phyloP scores from a whole-genome alignment of 2,329 filamentous ascomycete genomes.

The Exophiala viscosa region DNA sequence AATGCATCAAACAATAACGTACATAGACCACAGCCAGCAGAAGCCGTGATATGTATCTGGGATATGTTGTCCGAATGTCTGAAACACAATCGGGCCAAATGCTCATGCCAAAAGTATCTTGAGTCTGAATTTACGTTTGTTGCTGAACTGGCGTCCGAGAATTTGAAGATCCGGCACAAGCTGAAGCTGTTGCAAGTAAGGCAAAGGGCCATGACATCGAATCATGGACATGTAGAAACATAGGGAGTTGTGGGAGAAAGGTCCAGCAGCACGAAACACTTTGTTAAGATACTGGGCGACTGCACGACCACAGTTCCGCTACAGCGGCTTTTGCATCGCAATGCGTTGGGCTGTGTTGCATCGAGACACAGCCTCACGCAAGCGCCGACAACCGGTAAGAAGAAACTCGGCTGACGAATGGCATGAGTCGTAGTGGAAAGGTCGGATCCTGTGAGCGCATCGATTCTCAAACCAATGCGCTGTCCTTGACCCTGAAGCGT shows the following conservation, averaged over 20 bases:
- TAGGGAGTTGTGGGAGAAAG: not conserved
- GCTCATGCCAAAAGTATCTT: not conserved
- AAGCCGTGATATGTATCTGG: not conserved
- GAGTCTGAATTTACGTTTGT: not conserved
- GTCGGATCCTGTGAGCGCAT: too few species aligned
- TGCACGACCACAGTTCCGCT: too few species aligned
- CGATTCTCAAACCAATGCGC: too few species aligned
- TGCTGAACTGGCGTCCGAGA: not conserved
- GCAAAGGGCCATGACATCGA: not conserved
- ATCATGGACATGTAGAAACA: not conserved
- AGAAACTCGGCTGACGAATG: too few species aligned
- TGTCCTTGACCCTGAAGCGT: too few species aligned
- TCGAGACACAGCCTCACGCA: not conserved
- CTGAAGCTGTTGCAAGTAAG: not conserved
- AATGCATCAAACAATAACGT: not conserved
- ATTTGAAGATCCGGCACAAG: not conserved
- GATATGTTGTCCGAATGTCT: conserved; percentile 1
- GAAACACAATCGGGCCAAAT: not conserved
- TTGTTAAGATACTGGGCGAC: not conserved
- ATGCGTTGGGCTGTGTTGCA: not conserved
- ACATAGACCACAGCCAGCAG: not conserved
- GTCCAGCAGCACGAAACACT: not conserved
- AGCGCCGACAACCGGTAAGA: not conserved
- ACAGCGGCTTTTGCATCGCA: too few species aligned
- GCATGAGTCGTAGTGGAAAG: too few species aligned